A percentile compares a stretch with the other conserved stretches of the same genome.
Conservation (phyloP, 2,329 filamentous ascomycete species). For the Aspergillus spinulosporus region DNA sequence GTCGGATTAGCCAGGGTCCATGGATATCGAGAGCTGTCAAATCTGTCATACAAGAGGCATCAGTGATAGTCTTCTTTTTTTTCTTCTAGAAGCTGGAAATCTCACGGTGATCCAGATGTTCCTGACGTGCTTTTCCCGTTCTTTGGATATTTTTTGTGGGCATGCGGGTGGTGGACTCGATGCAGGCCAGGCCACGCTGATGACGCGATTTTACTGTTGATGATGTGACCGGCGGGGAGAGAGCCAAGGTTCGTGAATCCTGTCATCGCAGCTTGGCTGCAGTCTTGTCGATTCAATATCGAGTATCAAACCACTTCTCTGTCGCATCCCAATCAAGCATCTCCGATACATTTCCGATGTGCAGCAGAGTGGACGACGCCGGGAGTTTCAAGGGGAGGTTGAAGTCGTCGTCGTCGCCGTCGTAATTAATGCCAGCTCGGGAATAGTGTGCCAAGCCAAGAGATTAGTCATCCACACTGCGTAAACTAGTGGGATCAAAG, state of each 20-base stretch:
- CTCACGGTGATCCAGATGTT: background rate
- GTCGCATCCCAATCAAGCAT: background rate
- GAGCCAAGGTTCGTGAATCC: constrained; percentile 10
- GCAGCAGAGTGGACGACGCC: background rate
- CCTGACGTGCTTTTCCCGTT: background rate
- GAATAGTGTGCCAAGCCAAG: background rate
- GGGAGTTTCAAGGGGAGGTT: background rate
- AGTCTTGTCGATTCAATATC: background rate
- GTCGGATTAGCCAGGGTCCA: background rate
- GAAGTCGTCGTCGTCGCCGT: background rate
- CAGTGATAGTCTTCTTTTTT: background rate
- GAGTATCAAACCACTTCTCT: background rate
- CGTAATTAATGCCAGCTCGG: background rate
- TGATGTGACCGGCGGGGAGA: constrained; percentile 27
- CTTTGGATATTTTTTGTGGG: background rate
- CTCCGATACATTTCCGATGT: background rate
- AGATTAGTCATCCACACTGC: background rate
- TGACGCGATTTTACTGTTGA: constrained; percentile 38
- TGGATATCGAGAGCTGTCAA: background rate
- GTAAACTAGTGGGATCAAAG: no score
- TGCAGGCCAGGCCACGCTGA: constrained; percentile 18
- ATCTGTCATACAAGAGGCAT: background rate
- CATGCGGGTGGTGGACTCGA: background rate
- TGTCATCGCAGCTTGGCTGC: background rate
- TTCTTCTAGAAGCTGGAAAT: background rate